Conservation (phyloP, 331 rosid species). For the Telfairia occidentalis region DNA sequence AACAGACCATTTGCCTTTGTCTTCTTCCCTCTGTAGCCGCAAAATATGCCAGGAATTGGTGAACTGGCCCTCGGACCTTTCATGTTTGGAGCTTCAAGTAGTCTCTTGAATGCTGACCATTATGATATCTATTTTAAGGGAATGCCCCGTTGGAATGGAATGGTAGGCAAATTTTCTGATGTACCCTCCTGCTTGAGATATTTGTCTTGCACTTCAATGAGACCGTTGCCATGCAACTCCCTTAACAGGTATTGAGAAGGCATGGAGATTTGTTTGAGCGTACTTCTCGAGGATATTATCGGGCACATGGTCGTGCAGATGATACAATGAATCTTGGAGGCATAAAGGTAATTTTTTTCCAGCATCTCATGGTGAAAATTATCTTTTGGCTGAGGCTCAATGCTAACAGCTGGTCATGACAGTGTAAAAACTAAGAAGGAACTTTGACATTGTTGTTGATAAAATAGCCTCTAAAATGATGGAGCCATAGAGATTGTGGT, state of each 20-base stretch:
- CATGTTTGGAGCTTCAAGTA: conserved; percentile 71
- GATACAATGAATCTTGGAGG: conserved; percentile 99
- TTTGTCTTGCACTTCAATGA: conserved; percentile 12
- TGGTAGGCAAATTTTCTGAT: conserved; percentile 35
- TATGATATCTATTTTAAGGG: conserved; percentile 73
- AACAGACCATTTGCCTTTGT: background rate
- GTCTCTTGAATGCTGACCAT: conserved; percentile 80
- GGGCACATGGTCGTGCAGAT: conserved; percentile 94
- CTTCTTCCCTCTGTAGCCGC: conserved; percentile 36
- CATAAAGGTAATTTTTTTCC: conserved; percentile 53
- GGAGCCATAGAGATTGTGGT: background rate
- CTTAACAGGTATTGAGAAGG: conserved; percentile 61
- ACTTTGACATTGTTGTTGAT: background rate
- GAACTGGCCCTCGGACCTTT: conserved; percentile 80
- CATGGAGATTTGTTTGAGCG: conserved; percentile 94
- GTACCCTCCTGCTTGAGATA: background rate
- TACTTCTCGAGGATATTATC: conserved; percentile 67
- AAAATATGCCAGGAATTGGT: conserved; percentile 66
- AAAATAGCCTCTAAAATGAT: background rate
- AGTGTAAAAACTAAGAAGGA: background rate
- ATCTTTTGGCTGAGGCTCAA: background rate
- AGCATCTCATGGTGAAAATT: background rate
- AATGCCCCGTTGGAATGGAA: conserved; percentile 76
- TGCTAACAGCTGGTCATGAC: background rate
- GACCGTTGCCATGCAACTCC: background rate